Conservation (phyloP, 2,329 filamentous ascomycete species). For the Ceratocystis smalleyi region DNA sequence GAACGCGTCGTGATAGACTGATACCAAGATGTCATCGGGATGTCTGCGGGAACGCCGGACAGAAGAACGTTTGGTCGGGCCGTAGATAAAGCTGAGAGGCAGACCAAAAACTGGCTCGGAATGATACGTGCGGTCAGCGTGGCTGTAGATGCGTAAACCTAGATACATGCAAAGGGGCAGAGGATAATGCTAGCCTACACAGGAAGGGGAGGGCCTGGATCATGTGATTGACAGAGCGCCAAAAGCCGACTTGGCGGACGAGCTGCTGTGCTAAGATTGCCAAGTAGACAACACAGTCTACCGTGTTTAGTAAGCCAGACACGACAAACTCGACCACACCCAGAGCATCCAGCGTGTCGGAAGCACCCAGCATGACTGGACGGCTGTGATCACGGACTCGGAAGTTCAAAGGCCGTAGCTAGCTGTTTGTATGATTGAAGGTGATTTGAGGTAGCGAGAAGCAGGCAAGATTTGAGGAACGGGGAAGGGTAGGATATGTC, state of each 20-base stretch:
- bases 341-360: not conserved
- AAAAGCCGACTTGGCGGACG: conserved; percentile 10
- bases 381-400: not conserved
- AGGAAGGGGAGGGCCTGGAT: conserved; percentile 50
- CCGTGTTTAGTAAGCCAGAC: not conserved
- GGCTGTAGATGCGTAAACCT: not conserved
- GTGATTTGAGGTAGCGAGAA: not conserved
- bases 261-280: conserved; percentile 13
- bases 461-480: not conserved
- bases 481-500: not conserved
- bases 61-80: conserved; percentile 7
- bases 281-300: conserved; percentile 11
- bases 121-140: conserved; percentile 9
- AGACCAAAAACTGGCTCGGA: conserved; percentile 7
- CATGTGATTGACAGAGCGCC: not conserved
- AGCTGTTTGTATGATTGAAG: not conserved
- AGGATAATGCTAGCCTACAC: conserved; percentile 29
- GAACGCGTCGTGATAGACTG: conserved; percentile 30
- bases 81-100: conserved; percentile 9
- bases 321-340: not conserved
- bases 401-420: not conserved
- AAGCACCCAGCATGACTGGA: not conserved
- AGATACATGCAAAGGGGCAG: not conserved
- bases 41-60: conserved; percentile 11
- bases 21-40: conserved; percentile 13